phyloP scores from a whole-genome alignment of 2,329 filamentous ascomycete genomes.

The Chaetomium olivaceum region DNA sequence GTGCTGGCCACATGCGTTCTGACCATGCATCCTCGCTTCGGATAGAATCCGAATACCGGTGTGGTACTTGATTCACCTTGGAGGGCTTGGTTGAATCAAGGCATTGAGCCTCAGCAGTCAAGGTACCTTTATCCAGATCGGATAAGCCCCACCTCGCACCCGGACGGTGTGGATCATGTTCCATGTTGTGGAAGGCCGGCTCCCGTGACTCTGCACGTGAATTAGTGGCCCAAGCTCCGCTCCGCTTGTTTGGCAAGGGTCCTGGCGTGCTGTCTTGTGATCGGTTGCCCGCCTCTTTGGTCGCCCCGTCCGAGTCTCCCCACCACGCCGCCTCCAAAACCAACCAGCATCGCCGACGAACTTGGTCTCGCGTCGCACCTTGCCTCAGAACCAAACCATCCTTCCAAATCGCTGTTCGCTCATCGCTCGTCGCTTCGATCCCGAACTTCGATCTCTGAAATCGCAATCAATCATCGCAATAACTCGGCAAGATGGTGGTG shows the following conservation, averaged over 20 bases:
- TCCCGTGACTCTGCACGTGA: conserved; percentile 25
- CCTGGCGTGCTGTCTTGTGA: conserved; percentile 7
- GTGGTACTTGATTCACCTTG: background rate
- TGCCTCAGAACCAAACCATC: background rate
- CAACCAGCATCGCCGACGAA: conserved; percentile 2
- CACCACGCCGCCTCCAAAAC: conserved; percentile 2
- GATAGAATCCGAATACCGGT: background rate
- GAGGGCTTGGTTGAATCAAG: background rate
- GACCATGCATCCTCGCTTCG: background rate
- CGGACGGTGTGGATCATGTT: background rate
- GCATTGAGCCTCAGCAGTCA: background rate
- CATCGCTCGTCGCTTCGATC: conserved; percentile 9
- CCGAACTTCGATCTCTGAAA: conserved; percentile 6
- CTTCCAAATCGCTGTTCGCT: background rate
- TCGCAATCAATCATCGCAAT: background rate
- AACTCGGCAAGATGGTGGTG: conserved; percentile 36
- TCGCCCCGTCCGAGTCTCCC: background rate
- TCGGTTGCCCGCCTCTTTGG: conserved; percentile 10
- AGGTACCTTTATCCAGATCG: background rate
- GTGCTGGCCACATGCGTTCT: background rate
- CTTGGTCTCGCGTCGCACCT: conserved; percentile 8
- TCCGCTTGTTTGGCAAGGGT: background rate
- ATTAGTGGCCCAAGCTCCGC: conserved; percentile 17
- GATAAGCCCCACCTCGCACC: background rate
- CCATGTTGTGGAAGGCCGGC: background rate